Evolutionary conservation across 345 rosid species (phyloP).

Genomic region (Pugionium dolabratum): DNA sequence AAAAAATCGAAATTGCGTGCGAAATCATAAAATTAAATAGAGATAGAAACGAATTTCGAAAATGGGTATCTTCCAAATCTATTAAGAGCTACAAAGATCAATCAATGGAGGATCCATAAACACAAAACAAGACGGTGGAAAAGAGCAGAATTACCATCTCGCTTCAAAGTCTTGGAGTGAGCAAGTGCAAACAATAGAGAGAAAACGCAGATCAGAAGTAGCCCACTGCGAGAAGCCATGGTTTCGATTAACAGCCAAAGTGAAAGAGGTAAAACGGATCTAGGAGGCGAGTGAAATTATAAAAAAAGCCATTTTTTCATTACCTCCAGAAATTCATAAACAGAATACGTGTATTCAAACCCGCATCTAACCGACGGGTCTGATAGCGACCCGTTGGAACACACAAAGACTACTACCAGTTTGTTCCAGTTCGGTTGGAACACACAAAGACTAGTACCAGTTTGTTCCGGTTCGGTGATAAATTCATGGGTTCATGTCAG

Average conservation of each 20-base stretch:
- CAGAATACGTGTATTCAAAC: constrained; percentile 32
- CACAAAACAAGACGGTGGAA: constrained; percentile 7
- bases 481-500: neutral
- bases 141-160: constrained; percentile 32
- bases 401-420: neutral
- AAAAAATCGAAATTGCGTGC: neutral
- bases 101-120: constrained; percentile 15
- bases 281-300: constrained; percentile 27
- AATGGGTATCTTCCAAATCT: constrained; percentile 24
- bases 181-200: constrained; percentile 12
- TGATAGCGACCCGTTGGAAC: constrained; percentile 11
- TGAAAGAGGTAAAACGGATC: constrained; percentile 14
- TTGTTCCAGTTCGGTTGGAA: neutral
- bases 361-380: constrained; percentile 39
- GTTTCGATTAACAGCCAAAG: constrained; percentile 21
- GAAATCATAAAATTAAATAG: constrained; percentile 10
- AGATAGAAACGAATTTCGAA: neutral
- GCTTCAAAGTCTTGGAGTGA: constrained; percentile 30
- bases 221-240: constrained; percentile 39
- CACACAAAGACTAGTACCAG: too few species aligned
- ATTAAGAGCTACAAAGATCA: neutral
- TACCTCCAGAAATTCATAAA: constrained; percentile 18
- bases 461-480: too few species aligned
- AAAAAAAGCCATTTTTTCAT: neutral
- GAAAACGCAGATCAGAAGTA: constrained; percentile 25